Conservation (phyloP, 1,284 basidiomycete species). For the Mycena citricolor region DNA sequence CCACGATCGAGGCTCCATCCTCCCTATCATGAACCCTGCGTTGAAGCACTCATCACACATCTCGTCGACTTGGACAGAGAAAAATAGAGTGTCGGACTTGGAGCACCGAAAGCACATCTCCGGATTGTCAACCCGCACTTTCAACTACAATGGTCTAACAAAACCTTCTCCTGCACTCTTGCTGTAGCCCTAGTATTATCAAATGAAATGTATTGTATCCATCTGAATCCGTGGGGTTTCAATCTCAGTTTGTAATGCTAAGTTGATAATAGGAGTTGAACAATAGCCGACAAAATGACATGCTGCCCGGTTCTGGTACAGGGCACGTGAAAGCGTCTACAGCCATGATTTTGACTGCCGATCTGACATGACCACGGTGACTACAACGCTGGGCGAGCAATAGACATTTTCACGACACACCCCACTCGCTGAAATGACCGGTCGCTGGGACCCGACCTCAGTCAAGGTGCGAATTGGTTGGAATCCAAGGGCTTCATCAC, state of each 20-base stretch:
- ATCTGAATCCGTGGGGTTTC: too few relatives aligned
- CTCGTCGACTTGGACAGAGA: conserved; percentile 10
- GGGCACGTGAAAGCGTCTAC: too few relatives aligned
- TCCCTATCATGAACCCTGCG: conserved; percentile 24
- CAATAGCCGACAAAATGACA: too few relatives aligned
- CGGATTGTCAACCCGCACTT: conserved; percentile 9
- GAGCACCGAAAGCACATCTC: conserved; percentile 22
- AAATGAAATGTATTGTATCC: conserved; percentile 1
- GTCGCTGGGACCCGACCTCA: conserved; percentile 25
- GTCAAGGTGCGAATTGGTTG: conserved; percentile 18
- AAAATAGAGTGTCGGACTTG: conserved; percentile 8
- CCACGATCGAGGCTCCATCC: conserved; percentile 22
- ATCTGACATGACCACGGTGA: too few relatives aligned
- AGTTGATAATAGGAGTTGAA: too few relatives aligned
- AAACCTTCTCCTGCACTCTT: conserved; percentile 29
- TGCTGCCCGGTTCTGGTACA: too few relatives aligned
- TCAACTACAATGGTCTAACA: conserved; percentile 19
- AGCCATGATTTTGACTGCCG: too few relatives aligned
- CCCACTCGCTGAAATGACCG: too few relatives aligned
- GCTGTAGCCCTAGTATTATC: conserved; percentile 17
- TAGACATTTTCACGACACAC: too few relatives aligned
- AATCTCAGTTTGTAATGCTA: too few relatives aligned
- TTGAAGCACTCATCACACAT: neutral
- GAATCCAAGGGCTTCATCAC: neutral
- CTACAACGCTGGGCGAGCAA: too few relatives aligned